phyloP scores from a whole-genome alignment of 2,329 filamentous ascomycete species.

The Nothophaeocryptopus gaeumannii region DNA sequence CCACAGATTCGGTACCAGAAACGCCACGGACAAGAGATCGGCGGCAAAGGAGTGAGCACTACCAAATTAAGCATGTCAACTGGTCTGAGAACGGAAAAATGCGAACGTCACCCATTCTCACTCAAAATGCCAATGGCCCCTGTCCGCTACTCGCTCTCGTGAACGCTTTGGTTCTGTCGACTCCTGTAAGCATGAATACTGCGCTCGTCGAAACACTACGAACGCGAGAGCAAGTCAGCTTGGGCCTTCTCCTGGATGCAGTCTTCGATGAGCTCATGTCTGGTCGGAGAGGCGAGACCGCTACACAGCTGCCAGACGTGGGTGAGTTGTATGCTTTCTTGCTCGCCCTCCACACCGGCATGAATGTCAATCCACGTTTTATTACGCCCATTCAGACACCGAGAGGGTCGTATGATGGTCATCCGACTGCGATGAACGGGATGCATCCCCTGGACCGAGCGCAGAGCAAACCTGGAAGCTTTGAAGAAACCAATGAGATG shows the following conservation, averaged over 20 bases:
- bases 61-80: conserved; percentile 86
- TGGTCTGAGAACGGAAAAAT: conserved; percentile 74
- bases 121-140: conserved; percentile 91
- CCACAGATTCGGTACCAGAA: conserved; percentile 27
- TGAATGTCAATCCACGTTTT: conserved; percentile 96
- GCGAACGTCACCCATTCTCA: conserved; percentile 77
- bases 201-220: conserved; percentile 74
- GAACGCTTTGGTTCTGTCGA: conserved; percentile 84
- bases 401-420: conserved; percentile 25
- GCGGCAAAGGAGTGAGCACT: conserved; percentile 67
- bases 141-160: conserved; percentile 91
- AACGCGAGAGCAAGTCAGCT: conserved; percentile 80
- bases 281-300: conserved; percentile 62
- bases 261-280: conserved; percentile 93
- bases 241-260: conserved; percentile 80
- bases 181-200: conserved; percentile 63
- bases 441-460: conserved; percentile 37
- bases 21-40: conserved; percentile 41
- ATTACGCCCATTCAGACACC: conserved; percentile 49
- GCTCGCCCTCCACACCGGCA: conserved; percentile 84
- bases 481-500: conserved; percentile 86
- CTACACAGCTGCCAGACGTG: conserved; percentile 73
- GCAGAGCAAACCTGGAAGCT: conserved; percentile 64
- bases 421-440: conserved; percentile 35
- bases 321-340: conserved; percentile 84